Conservation (phyloP, 805 yeast genomes). For the Nakazawaea ambrosiae region DNA sequence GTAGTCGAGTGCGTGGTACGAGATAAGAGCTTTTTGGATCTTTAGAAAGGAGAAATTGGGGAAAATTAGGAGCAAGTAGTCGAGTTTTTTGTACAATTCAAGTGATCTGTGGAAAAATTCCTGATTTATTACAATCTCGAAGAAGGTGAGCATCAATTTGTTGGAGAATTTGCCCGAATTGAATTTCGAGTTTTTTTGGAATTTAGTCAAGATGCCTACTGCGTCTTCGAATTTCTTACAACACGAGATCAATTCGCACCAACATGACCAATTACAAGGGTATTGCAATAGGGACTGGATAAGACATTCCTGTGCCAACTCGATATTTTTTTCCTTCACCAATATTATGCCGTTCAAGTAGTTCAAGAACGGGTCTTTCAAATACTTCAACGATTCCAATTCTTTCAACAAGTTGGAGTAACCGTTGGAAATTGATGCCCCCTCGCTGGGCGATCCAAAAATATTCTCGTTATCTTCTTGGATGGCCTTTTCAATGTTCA, state of each 20-base stretch:
- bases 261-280: constrained; percentile 91
- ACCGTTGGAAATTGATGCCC: constrained; percentile 1
- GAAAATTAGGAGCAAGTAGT: constrained; percentile 43
- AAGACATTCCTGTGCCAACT: constrained; percentile 54
- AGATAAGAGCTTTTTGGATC: constrained; percentile 75
- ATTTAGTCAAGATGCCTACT: constrained; percentile 27
- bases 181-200: constrained; percentile 28
- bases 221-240: constrained; percentile 60
- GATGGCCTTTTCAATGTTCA: constrained; percentile 71
- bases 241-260: constrained; percentile 72
- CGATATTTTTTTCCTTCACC: constrained; percentile 52
- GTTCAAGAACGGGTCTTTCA: constrained; percentile 50
- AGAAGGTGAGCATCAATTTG: constrained; percentile 35
- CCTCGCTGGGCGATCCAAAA: constrained; percentile 27
- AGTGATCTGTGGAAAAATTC: constrained; percentile 69
- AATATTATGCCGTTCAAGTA: constrained; percentile 69
- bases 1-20: constrained; percentile 83
- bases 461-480: constrained; percentile 71
- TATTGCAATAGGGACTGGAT: constrained; percentile 55
- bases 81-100: constrained; percentile 42
- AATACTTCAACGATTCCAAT: constrained; percentile 25
- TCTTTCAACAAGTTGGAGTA: constrained; percentile 35
- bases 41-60: constrained; percentile 72
- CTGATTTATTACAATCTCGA: constrained; percentile 62
- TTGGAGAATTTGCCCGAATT: constrained; percentile 18